Evolutionary conservation across 1,284 basidiomycete genomes (phyloP).

Genomic region (Earliella scabrosa): DNA sequence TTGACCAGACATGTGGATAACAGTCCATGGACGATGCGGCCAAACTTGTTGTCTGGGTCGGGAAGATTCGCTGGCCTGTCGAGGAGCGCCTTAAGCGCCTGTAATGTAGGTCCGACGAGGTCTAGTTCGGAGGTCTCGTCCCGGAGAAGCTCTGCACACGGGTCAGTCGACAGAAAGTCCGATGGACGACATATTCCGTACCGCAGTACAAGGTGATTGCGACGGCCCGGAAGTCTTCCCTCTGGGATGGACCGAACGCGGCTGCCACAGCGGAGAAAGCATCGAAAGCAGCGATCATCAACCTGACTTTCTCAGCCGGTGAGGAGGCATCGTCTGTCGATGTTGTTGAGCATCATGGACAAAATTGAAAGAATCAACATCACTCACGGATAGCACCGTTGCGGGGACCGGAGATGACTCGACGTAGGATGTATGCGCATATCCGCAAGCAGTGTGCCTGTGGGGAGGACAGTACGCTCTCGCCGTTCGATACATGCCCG

Average conservation of each 20-base stretch:
- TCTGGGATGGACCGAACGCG: slow-evolving; percentile 56
- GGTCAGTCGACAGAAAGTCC: not conserved
- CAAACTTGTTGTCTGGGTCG: slow-evolving; percentile 47
- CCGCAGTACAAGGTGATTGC: slow-evolving; percentile 84
- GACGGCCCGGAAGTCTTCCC: slow-evolving; percentile 81
- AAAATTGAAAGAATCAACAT: no score
- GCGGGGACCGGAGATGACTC: slow-evolving; percentile 64
- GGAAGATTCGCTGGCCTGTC: slow-evolving; percentile 44
- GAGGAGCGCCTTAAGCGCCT: slow-evolving; percentile 77
- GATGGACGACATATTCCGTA: slow-evolving; percentile 32
- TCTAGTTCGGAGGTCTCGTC: slow-evolving; percentile 84
- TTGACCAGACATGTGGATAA: slow-evolving; percentile 86
- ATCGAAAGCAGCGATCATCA: slow-evolving; percentile 72
- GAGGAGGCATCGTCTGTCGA: slow-evolving; percentile 32
- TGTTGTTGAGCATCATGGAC: not conserved
- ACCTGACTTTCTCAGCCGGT: slow-evolving; percentile 57
- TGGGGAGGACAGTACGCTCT: slow-evolving; percentile 43
- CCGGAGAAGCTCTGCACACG: slow-evolving; percentile 70
- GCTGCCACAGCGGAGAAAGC: slow-evolving; percentile 70
- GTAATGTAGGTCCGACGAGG: slow-evolving; percentile 78
- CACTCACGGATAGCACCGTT: slow-evolving; percentile 61
- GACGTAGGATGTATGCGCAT: slow-evolving; percentile 80
- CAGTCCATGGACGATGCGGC: slow-evolving; percentile 80
- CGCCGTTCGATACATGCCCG: slow-evolving; percentile 46
- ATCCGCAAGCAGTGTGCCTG: slow-evolving; percentile 81